phyloP scores from a whole-genome alignment of 306 rosid species.

The Urtica urens region DNA sequence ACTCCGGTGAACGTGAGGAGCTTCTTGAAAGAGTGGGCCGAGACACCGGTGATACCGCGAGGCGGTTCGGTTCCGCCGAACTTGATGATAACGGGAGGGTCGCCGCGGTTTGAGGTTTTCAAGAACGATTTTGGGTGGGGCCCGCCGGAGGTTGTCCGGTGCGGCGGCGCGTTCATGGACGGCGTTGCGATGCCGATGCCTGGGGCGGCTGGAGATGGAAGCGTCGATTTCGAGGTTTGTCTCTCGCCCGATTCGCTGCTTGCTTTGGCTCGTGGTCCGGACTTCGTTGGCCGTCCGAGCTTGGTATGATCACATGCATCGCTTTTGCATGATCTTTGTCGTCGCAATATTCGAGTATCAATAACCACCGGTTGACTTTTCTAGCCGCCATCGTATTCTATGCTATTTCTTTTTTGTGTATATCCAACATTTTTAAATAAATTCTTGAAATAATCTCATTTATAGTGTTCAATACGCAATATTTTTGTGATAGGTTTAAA shows the following conservation, averaged over 20 bases:
- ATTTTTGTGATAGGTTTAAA: too few relatives aligned
- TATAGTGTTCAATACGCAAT: too few relatives aligned
- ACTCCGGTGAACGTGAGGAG: neutral
- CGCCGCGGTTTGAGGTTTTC: slow-evolving; percentile 34
- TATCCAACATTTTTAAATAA: too few relatives aligned
- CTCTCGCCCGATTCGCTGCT: slow-evolving; percentile 18
- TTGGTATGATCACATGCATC: too few relatives aligned
- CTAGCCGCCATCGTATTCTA: too few relatives aligned
- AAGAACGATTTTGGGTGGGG: slow-evolving; percentile 43
- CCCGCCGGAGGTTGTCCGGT: slow-evolving; percentile 28
- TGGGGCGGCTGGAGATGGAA: slow-evolving; percentile 30
- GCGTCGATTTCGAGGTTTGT: slow-evolving; percentile 31
- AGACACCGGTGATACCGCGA: neutral
- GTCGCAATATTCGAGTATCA: too few relatives aligned
- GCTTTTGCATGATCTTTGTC: too few relatives aligned
- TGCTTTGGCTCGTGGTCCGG: slow-evolving; percentile 12
- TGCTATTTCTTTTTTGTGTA: too few relatives aligned
- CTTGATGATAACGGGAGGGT: slow-evolving; percentile 13
- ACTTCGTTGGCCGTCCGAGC: slow-evolving; percentile 14
- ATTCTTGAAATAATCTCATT: too few relatives aligned
- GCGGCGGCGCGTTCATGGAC: slow-evolving; percentile 7
- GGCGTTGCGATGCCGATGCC: slow-evolving; percentile 18
- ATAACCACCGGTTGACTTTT: too few relatives aligned
- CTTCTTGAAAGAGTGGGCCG: neutral
- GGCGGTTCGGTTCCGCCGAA: neutral